Base-by-base conservation (phyloP, 345 rosid genomes). In the Populus alba region DNA sequence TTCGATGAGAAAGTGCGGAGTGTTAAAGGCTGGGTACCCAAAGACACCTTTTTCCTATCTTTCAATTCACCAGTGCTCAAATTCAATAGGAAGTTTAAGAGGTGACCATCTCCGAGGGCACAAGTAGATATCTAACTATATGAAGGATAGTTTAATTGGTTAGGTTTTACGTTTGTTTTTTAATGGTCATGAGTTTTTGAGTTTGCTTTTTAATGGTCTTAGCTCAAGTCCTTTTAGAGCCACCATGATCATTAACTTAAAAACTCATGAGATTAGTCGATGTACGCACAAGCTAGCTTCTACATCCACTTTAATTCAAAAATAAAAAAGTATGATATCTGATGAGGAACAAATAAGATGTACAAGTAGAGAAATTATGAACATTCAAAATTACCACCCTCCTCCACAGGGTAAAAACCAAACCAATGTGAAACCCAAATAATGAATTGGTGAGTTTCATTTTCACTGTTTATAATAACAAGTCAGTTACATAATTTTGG, bases 91-190 rank as follows among this genome's bases (percentile, higher is more conserved):
- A 93, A 93, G 85, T 88, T 95, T 75, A 95, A 81, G 70, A 95
- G 96, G 87, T 93, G 97, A 37, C 99, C 98, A 81, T 95, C 99
- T 87, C 99, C 97, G 75, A 95, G 98, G 99, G 72, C 96, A 85
- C 89, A 95, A 86, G 91, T 93, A 95, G 92, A 88, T 78, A 90
- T 93, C 98, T 95, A 88, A 66, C 81, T 0, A 33, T 5, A 0
- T 33, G 6, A 4, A 5, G 5, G 35, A 0, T 31, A 33, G 6
- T 0, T 33, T 5, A 33, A 4, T 0, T 4, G 5, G 5, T 5
- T 0, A 4, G 0, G 35, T 33, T 4, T 33, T 33, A 5, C 0
- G 35, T 3, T 33, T 33, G 4, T 0, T 33, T 4, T 4, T 4
- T 4, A n/a, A n/a, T n/a, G n/a, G n/a, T n/a, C n/a, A n/a, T n/a